Evolutionary conservation across 2,329 filamentous ascomycete genomes (phyloP), one percentile per base, ranked within the genome.

Genomic region (Diaporthe sp.): DNA sequence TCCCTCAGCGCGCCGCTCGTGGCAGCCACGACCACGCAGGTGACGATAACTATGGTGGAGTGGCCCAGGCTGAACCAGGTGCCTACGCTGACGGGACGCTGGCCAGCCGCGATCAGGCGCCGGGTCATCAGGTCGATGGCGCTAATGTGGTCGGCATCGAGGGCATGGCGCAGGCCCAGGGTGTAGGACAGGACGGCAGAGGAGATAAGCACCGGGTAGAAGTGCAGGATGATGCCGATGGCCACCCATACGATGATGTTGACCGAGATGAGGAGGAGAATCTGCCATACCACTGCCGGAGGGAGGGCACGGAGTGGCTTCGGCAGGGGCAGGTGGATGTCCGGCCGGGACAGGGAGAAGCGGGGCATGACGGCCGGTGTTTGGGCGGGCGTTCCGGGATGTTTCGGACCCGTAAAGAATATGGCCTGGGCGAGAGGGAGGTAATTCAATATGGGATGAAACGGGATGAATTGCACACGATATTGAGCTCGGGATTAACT

Each of bases 111-210:
- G 50, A 98, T 91, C 32, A 98, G 90, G 9, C 96, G 92, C 4
- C 97, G 90, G 0, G 97, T 98, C 92, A 97, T 97, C 50, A 98
- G 89, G 83, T 98, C 96, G 79, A 98, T 99, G 76, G 96, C 96
- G 79, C 84, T 84, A 79, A 89, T 90, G 82, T 98, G 97, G 83
- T 98, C 96, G n/a, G 96, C 97, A 80, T 98, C 97, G 58, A 98
- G 91, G n/a, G 96, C 96, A 86, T 98, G 96, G 55, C 96, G 93
- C 17, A 98, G 89, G 3, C 96, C 96, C 15, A 98, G 89, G 0
- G 94, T 94, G 83, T 97, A 98, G 35, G 96, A 92, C 0, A 98
- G 89, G 2, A 96, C 92, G 1, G 95, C 94, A 3, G 95, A 93
- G 2, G 94, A 94, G 66, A 96, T 91, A 76, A 98, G 89, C 0